phyloP scores from a whole-genome alignment of 805 yeast genomes.

The Candida lessepsii region DNA sequence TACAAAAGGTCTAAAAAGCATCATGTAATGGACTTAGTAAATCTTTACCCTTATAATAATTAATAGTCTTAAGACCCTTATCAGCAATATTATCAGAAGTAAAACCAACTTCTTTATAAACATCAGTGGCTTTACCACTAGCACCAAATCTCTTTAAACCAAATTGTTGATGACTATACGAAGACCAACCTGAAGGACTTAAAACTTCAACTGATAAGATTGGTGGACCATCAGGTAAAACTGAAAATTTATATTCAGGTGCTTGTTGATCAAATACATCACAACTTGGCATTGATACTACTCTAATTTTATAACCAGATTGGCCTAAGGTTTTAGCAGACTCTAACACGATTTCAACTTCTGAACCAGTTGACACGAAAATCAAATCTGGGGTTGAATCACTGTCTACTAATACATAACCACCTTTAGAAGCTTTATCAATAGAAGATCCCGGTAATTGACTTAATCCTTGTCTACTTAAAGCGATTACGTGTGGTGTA shows the following conservation, averaged over 20 bases:
- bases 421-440: conserved; percentile 94
- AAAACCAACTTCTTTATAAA: conserved; percentile 84
- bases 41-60: conserved; percentile 60
- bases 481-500: conserved; percentile 74
- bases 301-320: conserved; percentile 69
- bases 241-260: conserved; percentile 73
- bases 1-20: conserved; percentile 57
- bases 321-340: conserved; percentile 71
- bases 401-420: conserved; percentile 65
- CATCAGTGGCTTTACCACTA: conserved; percentile 82
- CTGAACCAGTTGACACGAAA: conserved; percentile 91
- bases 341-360: conserved; percentile 78
- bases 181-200: conserved; percentile 89
- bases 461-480: conserved; percentile 84
- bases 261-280: conserved; percentile 83
- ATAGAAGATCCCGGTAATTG: conserved; percentile 90
- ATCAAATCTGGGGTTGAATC: conserved; percentile 61
- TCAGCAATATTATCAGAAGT: conserved; percentile 89
- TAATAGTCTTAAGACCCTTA: conserved; percentile 76
- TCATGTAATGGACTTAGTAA: conserved; percentile 73
- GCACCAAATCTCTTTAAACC: conserved; percentile 97
- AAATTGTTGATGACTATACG: conserved; percentile 93
- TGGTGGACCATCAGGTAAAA: conserved; percentile 94
- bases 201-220: conserved; percentile 91
- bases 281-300: conserved; percentile 93